Conservation (phyloP, 306 rosid genomes). For the Potentilla sterilis region DNA sequence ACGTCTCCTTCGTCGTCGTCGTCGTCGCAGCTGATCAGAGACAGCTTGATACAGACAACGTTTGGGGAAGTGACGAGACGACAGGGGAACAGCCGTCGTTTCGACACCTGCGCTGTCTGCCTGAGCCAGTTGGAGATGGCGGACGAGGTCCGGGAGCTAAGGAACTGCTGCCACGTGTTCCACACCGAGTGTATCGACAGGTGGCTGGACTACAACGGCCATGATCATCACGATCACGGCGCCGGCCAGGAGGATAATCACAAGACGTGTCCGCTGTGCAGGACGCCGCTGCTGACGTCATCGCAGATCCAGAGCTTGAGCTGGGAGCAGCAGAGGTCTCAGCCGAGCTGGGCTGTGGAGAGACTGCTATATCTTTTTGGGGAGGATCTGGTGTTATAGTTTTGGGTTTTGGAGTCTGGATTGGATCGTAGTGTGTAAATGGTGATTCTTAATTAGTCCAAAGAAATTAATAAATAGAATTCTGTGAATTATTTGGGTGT, state of each 20-base stretch:
- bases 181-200: constrained; percentile 76
- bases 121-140: constrained; percentile 40
- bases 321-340: constrained; percentile 35
- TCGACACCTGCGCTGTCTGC: constrained; percentile 75
- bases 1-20: constrained; percentile 25
- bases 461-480: background rate
- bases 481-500: background rate
- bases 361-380: constrained; percentile 82
- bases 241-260: constrained; percentile 29
- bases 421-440: background rate
- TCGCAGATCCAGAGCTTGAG: constrained; percentile 32
- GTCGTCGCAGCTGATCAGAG: constrained; percentile 39
- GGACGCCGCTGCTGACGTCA: constrained; percentile 55
- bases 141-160: constrained; percentile 66
- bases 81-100: constrained; percentile 14
- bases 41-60: constrained; percentile 42
- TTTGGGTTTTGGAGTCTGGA: background rate
- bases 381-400: constrained; percentile 53
- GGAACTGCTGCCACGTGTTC: constrained; percentile 74
- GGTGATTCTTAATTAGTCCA: background rate
- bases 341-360: constrained; percentile 89
- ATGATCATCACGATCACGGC: background rate
- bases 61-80: constrained; percentile 49
- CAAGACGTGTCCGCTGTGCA: constrained; percentile 68
- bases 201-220: constrained; percentile 56